Evolutionary conservation across 2,329 filamentous ascomycete species (phyloP), one percentile per base, ranked within the genome.

Genomic region (Simplicillium sp.): DNA sequence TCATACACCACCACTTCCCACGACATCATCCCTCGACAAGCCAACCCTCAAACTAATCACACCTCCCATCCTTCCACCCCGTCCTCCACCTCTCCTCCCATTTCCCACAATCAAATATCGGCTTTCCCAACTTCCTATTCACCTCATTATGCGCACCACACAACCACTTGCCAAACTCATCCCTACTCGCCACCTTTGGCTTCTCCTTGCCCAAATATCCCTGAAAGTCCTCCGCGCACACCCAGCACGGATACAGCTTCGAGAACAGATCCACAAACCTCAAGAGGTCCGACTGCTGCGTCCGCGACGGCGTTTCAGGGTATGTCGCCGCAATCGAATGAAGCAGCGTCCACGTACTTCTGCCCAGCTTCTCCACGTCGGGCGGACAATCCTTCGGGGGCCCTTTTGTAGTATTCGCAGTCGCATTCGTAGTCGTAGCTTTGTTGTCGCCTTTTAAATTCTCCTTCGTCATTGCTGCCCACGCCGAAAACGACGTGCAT

Each of bases 51-150:
- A n/a, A 52, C 56, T 46, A 79, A 47, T 77, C 76, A 51, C 77
- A 82, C 3, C 74, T 68, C 25, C 77, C 77, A 53, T 82, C 81
- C 58, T 76, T 78, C 82, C 85, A 96, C 0, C 92, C 92, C 2
- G 84, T 92, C 64, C 84, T 73, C 92, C 92, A 98, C 59, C 92
- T 76, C 71, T 97, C 86, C 60, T 96, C 82, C 90, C 92, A 97
- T 54, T 71, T 77, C 41, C 68, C 70, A 65, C 92, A 98, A 70
- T 98, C 88, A 65, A 98, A 98, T 51, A 75, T 74, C 44, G 77
- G 72, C 73, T 98, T 98, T 38, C 92, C 92, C 51, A 98, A 62
- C 68, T 96, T 97, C 45, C 71, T 70, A 61, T 94, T 94, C 36
- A 94, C 86, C 20, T 85, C 84, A 62, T 94, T 94, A 61, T 94